Evolutionary conservation across 2,329 filamentous ascomycete genomes (phyloP).

Genomic region (Trichoderma harzianum): DNA sequence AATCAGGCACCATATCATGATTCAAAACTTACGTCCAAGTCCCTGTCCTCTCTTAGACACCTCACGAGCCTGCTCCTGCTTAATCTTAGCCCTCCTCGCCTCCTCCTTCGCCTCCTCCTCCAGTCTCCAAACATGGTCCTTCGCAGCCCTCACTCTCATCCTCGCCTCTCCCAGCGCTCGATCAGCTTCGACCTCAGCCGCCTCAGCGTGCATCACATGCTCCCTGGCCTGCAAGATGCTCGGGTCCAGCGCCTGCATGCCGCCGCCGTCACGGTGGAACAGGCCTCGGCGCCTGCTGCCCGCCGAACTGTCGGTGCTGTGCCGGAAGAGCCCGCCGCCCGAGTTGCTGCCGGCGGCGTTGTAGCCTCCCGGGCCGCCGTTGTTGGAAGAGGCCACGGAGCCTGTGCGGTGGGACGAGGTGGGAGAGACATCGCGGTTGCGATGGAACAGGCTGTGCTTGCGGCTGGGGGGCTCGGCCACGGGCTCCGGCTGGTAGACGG

Average conservation of each 20-base stretch:
- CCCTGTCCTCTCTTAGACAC: conserved; percentile 66
- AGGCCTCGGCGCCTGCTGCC: conserved; percentile 25
- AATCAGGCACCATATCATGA: background rate
- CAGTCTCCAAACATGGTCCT: conserved; percentile 59
- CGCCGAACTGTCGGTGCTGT: conserved; percentile 17
- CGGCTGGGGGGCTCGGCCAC: conserved; percentile 21
- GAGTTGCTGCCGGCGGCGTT: conserved; percentile 1
- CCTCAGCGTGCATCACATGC: conserved; percentile 59
- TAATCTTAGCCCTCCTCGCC: conserved; percentile 62
- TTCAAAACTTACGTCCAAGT: conserved; percentile 52
- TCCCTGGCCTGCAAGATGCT: conserved; percentile 60
- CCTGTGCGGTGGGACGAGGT: conserved; percentile 6
- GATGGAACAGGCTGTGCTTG: conserved; percentile 30
- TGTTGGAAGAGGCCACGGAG: conserved; percentile 7
- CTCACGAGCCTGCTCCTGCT: conserved; percentile 62
- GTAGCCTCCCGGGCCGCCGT: background rate
- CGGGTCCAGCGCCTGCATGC: conserved; percentile 50
- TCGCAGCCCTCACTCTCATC: conserved; percentile 57
- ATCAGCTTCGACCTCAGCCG: conserved; percentile 63
- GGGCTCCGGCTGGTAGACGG: conserved; percentile 29
- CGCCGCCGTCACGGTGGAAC: conserved; percentile 42
- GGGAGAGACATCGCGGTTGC: conserved; percentile 30
- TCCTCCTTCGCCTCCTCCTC: conserved; percentile 66
- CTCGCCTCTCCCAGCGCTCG: conserved; percentile 57
- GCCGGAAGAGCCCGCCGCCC: conserved; percentile 20